Percentiles rank a stretch among this genome's conserved stretches.
Evolutionary conservation across 108 stramenopile genomes (phyloP).

Genomic region (Pseudonitzschia multiseries): DNA sequence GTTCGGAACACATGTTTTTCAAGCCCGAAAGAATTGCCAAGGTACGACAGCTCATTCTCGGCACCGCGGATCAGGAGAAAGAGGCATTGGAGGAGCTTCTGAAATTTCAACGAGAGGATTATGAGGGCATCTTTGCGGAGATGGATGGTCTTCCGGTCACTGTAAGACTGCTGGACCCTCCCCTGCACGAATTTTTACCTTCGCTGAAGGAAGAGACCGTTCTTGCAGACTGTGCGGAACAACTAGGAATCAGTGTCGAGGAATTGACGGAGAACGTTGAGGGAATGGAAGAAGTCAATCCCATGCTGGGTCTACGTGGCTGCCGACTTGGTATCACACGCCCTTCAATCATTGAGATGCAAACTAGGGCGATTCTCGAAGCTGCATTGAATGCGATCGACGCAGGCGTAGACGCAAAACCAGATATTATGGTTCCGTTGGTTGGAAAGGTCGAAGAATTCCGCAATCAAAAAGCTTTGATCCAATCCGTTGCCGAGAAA

Average conservation of each 20-base stretch:
- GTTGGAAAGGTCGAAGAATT: constrained; percentile 62
- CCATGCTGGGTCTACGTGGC: constrained; percentile 82
- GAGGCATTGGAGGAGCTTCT: constrained; percentile 60
- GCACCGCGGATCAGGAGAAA: constrained; percentile 23
- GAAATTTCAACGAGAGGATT: constrained; percentile 69
- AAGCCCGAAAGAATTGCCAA: constrained; percentile 64
- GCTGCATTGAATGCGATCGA: constrained; percentile 67
- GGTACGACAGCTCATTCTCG: constrained; percentile 82
- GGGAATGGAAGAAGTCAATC: constrained; percentile 77
- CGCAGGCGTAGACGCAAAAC: constrained; percentile 44
- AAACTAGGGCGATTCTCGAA: constrained; percentile 67
- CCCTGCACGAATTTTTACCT: constrained; percentile 87
- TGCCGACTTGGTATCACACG: constrained; percentile 76
- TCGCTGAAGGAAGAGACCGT: constrained; percentile 49
- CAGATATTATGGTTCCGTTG: constrained; percentile 75
- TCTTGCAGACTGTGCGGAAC: constrained; percentile 48
- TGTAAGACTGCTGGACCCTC: constrained; percentile 84
- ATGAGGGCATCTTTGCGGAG: constrained; percentile 61
- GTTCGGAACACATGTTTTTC: constrained; percentile 93
- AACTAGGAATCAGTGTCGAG: constrained; percentile 52
- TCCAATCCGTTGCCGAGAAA: constrained; percentile 52
- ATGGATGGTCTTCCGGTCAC: constrained; percentile 83
- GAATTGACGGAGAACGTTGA: constrained; percentile 57
- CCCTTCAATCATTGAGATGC: constrained; percentile 73
- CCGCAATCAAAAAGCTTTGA: constrained; percentile 58